Base-by-base conservation (phyloP, 2,329 filamentous ascomycete genomes). In the Colletotrichum phormii region DNA sequence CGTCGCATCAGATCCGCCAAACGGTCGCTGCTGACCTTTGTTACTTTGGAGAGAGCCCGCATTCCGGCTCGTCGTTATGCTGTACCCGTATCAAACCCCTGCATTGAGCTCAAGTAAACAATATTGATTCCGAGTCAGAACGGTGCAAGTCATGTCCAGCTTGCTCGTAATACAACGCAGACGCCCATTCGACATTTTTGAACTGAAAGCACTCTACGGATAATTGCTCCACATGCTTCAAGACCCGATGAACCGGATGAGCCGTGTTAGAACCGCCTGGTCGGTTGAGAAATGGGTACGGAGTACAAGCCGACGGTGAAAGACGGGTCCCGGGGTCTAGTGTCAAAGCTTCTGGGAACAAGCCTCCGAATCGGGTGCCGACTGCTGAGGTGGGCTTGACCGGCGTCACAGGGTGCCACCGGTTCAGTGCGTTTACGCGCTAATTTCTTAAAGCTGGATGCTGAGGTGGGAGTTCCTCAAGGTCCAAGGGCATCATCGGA, bases 281-380 rank as follows among this genome's bases (percentile, higher is more conserved):
- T 46, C 37, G 37, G 58, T 51, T 51, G 24, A 42, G 15, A 67
- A 57, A 57, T 61, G 63, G 63, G 24, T 33, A 51, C 37, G 18
- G 18, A 13, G 5, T 42, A 42, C 37, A 18, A 42, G 37, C 68
- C 55, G 55, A 63, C 6, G 18, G 22, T 26, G 59, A 59, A 46
- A 29, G 59, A 68, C 37, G 65, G 64, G 53, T 64, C 53, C 70
- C 37, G 54, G 60, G 66, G 60, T 64, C 55, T 46, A 33, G 64
- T 37, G 65, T 54, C 70, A 59, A 63, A 69, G 54, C 70, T 69
- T 69, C n/a, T 12, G 69, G 69, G 60, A 51, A 46, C 63, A 24
- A 24, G 59, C 35, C 15, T 53, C 61, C 54, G 31, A 60, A 26
- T 54, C 55, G 46, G 53, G 42, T 37, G 29, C 29, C 15, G 29